Base-by-base conservation (phyloP, 2,329 filamentous ascomycete genomes). In the Cryphonectria radicalis region DNA sequence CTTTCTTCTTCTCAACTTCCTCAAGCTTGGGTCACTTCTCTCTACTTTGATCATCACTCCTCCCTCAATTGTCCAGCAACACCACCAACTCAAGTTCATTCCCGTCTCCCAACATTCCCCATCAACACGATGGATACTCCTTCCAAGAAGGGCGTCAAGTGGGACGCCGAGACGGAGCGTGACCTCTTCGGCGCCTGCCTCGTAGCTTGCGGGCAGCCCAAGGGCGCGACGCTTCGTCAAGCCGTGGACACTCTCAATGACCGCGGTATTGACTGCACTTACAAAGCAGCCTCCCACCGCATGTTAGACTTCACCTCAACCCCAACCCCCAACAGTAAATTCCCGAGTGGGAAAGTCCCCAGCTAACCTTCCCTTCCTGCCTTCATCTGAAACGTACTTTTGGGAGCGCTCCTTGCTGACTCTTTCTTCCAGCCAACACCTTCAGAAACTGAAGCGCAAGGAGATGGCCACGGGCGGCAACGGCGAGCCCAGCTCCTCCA, bases 401-500 rank as follows among this genome's bases (percentile, higher is more conserved):
- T 57, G 1, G 32, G n/a, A 3, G 40, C 5, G 13, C 25, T 46
- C 64, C 72, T 50, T 62, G 59, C 57, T 63, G 60, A 70, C 46
- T 50, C 43, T 28, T 68, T 55, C 35, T 71, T 70, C 13, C 55
- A 81, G 80, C 1, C 80, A 81, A 75, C 80, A 81, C 28, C 73
- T 81, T 0, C 80, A 81, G 68, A 81, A 80, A 67, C 74, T 81
- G 0, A 77, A 78, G 14, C 77, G 78, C 50, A 78, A 78, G 73
- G 77, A 79, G 63, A 72, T 67, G 0, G 86, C 90, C 0, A 89
- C 93, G 67, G 40, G 7, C 10, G 72, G 70, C 59, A 75, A 74
- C 69, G 59, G 67, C 59, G 72, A 62, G 28, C 40, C 67, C 8
- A 32, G 73, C 35, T 68, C 76, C 37, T 53, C 59, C 37, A 72